Percentiles rank a stretch among this genome's conserved stretches.
Conservation (phyloP, 352 stramenopile genomes). For the Phytophthora niederhauseri region DNA sequence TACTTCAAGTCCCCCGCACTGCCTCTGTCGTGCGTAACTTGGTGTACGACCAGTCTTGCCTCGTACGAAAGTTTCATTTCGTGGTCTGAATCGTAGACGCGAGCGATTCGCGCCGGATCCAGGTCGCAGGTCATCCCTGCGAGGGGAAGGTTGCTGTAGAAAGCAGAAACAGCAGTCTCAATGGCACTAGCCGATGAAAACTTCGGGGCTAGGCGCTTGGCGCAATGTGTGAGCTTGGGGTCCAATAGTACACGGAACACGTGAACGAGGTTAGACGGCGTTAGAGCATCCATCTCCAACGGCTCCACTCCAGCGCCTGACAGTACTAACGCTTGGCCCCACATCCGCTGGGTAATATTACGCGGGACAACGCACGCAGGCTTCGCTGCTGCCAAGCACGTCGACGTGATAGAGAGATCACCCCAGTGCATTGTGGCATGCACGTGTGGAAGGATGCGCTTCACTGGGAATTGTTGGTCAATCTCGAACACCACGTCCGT, state of each 20-base stretch:
- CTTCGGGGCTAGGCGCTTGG: constrained; percentile 44
- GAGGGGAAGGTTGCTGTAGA: constrained; percentile 73
- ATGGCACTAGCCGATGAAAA: constrained; percentile 48
- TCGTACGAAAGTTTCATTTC: constrained; percentile 84
- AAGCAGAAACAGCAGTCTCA: constrained; percentile 52
- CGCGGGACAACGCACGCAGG: constrained; percentile 56
- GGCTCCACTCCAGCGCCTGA: constrained; percentile 47
- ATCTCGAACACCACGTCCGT: constrained; percentile 57
- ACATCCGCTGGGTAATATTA: constrained; percentile 54
- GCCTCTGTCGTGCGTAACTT: constrained; percentile 40
- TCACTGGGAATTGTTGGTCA: constrained; percentile 42
- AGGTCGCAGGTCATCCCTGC: constrained; percentile 76
- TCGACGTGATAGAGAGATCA: constrained; percentile 59
- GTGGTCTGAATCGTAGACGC: constrained; percentile 64
- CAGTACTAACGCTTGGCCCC: constrained; percentile 54
- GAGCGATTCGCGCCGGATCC: constrained; percentile 62
- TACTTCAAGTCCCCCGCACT: constrained; percentile 62
- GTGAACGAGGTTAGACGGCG: constrained; percentile 45
- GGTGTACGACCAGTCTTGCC: constrained; percentile 60
- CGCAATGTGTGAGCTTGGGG: constrained; percentile 39
- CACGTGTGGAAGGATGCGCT: constrained; percentile 46
- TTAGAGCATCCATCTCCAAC: constrained; percentile 54
- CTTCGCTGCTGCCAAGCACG: constrained; percentile 49
- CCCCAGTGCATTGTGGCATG: constrained; percentile 58
- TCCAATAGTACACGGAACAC: constrained; percentile 49